A percentile compares a stretch with the other conserved stretches of the same genome.
Evolutionary conservation across 116 monocot species (phyloP).

Genomic region (Phalaenopsis hybrid): DNA sequence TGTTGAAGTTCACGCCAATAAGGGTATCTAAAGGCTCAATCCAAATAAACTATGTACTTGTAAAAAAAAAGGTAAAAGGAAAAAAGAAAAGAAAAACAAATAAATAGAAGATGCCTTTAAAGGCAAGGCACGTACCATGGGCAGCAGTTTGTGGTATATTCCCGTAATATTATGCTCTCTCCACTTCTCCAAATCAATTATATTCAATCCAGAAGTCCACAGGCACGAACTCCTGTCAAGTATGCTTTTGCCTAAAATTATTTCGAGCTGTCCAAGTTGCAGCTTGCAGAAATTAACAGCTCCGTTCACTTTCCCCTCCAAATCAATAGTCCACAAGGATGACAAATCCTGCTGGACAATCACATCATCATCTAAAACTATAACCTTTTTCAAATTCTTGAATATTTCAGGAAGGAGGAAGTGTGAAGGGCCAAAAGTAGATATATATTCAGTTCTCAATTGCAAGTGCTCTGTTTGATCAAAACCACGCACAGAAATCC

Average conservation of each 20-base stretch:
- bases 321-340: constrained; percentile 67
- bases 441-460: constrained; percentile 73
- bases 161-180: constrained; percentile 55
- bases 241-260: constrained; percentile 37
- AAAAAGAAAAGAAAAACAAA: neutral
- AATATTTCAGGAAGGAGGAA: constrained; percentile 90
- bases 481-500: constrained; percentile 21
- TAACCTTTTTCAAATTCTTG: constrained; percentile 69
- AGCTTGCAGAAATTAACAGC: constrained; percentile 72
- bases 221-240: constrained; percentile 49
- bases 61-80: neutral
- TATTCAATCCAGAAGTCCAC: constrained; percentile 88
- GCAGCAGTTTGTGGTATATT: constrained; percentile 36
- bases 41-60: neutral
- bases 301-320: constrained; percentile 86
- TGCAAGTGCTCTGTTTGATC: constrained; percentile 21
- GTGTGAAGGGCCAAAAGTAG: constrained; percentile 76
- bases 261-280: constrained; percentile 59
- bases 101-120: neutral
- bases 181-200: constrained; percentile 89
- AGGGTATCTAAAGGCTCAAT: neutral
- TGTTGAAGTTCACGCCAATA: too few species aligned
- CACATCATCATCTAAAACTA: constrained; percentile 93
- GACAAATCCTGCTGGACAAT: constrained; percentile 86
- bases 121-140: constrained; percentile 31